phyloP scores from a whole-genome alignment of 2,329 filamentous ascomycete genomes.

The Colletotrichum eremochloae region DNA sequence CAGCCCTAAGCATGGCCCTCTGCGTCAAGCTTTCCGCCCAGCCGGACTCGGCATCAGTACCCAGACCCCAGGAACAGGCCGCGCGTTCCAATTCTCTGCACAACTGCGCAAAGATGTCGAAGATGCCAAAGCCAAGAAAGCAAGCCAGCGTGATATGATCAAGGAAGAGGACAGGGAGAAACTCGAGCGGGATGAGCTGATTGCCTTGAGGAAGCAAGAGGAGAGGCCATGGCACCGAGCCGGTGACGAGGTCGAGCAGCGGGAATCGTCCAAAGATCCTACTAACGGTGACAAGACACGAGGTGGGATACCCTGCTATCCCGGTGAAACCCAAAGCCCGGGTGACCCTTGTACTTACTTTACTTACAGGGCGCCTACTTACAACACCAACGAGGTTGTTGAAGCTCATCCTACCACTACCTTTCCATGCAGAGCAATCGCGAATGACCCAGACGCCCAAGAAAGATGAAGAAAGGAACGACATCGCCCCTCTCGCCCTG shows the following conservation, averaged over 20 bases:
- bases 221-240: slow-evolving; percentile 76
- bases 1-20: slow-evolving; percentile 31
- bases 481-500: slow-evolving; percentile 85
- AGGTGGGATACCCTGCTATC: slow-evolving; percentile 45
- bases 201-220: slow-evolving; percentile 67
- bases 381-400: slow-evolving; percentile 85
- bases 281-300: slow-evolving; percentile 48
- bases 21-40: slow-evolving; percentile 40
- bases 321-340: not conserved
- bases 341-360: not conserved
- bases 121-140: slow-evolving; percentile 48
- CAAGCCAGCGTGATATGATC: slow-evolving; percentile 43
- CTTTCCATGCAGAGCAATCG: slow-evolving; percentile 48
- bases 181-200: slow-evolving; percentile 54
- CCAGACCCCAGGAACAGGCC: slow-evolving; percentile 1
- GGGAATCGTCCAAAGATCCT: slow-evolving; percentile 48
- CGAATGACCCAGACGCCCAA: slow-evolving; percentile 13
- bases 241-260: slow-evolving; percentile 62
- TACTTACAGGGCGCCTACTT: slow-evolving; percentile 74
- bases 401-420: slow-evolving; percentile 83
- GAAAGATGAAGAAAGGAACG: slow-evolving; percentile 52
- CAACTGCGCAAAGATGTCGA: slow-evolving; percentile 1
- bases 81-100: slow-evolving; percentile 19
- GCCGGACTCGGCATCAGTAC: slow-evolving; percentile 35
- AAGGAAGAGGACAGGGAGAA: slow-evolving; percentile 48